Conservation (phyloP, 768 basidiomycete species). For the Suillus americanus region DNA sequence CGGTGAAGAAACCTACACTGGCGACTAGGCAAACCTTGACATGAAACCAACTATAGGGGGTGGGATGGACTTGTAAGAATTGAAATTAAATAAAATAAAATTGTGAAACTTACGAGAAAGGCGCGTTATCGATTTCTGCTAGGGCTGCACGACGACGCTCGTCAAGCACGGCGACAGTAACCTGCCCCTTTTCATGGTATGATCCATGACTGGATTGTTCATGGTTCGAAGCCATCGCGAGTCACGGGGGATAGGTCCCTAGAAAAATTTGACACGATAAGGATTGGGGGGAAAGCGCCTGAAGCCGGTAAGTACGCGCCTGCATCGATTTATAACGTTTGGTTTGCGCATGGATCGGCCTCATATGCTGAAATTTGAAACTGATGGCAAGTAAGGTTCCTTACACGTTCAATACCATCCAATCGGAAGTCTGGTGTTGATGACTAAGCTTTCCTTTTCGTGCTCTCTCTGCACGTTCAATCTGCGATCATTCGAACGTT, state of each 20-base stretch:
- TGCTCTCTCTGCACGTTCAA: constrained; percentile 3
- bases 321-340: background rate
- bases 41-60: constrained; percentile 74
- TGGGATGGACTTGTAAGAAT: constrained; percentile 2
- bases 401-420: constrained; percentile 28
- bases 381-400: constrained; percentile 15
- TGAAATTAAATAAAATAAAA: background rate
- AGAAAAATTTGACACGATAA: background rate
- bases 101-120: constrained; percentile 61
- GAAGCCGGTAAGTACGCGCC: background rate
- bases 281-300: background rate
- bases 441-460: constrained; percentile 8
- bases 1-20: constrained; percentile 91
- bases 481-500: background rate
- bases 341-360: background rate
- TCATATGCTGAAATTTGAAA: background rate
- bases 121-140: constrained; percentile 83
- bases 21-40: constrained; percentile 70
- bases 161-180: constrained; percentile 48
- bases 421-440: constrained; percentile 5
- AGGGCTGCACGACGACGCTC: constrained; percentile 79
- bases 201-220: constrained; percentile 31
- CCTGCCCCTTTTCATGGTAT: constrained; percentile 24
- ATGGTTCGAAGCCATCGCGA: constrained; percentile 18
- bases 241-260: background rate